Percentiles rank a stretch among this genome's conserved stretches.
Evolutionary conservation across 768 basidiomycete species (phyloP).

Genomic region (Hygrophorus pudorinus): DNA sequence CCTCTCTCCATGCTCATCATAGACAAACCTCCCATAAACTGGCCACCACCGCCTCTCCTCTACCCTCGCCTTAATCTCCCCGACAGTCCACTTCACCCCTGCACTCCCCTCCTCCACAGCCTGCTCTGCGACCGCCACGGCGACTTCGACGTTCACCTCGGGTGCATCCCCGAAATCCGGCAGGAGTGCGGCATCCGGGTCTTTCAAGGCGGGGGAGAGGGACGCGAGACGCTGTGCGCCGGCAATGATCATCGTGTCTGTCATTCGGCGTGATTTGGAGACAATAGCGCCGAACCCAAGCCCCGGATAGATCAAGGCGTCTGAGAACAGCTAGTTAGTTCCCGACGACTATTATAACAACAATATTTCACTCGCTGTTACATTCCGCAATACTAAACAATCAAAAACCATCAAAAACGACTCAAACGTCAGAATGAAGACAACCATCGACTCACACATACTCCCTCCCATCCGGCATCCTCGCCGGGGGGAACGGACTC

Average conservation of each 20-base stretch:
- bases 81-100: constrained; percentile 45
- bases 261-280: constrained; percentile 49
- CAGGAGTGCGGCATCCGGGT: constrained; percentile 62
- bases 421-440: neutral
- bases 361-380: constrained; percentile 36
- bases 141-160: constrained; percentile 69
- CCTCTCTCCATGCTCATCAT: constrained; percentile 43
- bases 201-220: constrained; percentile 63
- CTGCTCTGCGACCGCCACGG: constrained; percentile 69
- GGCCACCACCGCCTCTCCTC: constrained; percentile 51
- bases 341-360: neutral
- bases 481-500: constrained; percentile 70
- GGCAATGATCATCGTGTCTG: constrained; percentile 84
- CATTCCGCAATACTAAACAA: constrained; percentile 58
- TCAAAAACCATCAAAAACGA: neutral
- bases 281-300: constrained; percentile 76
- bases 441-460: constrained; percentile 39
- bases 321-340: constrained; percentile 16
- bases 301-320: constrained; percentile 79
- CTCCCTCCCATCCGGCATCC: constrained; percentile 54
- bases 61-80: constrained; percentile 44
- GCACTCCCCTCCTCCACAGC: constrained; percentile 66
- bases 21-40: constrained; percentile 53
- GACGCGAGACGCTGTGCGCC: constrained; percentile 66
- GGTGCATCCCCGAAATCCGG: constrained; percentile 73